phyloP scores from a whole-genome alignment of 352 stramenopile species.

The Saprolegnia diclina region DNA sequence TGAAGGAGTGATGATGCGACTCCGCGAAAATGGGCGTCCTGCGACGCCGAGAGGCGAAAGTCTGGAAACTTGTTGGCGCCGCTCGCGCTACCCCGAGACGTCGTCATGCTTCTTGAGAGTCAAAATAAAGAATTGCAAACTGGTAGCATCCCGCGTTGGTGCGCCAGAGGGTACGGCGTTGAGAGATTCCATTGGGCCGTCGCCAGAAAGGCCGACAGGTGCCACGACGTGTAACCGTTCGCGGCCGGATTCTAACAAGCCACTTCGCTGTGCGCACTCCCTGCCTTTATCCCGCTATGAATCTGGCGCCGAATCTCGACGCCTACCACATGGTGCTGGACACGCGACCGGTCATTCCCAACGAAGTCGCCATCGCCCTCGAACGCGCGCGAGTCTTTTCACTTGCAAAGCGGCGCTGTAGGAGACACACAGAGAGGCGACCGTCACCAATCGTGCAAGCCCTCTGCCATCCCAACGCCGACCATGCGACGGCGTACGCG shows the following conservation, averaged over 20 bases:
- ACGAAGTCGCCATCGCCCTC: no score
- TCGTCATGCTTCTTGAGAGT: not conserved
- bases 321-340: not conserved
- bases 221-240: constrained; percentile 2
- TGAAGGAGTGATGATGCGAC: constrained; percentile 4
- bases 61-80: constrained; percentile 12
- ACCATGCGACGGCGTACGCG: not conserved
- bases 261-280: not conserved
- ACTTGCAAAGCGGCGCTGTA: no score
- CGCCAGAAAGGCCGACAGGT: no score
- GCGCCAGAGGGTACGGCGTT: no score
- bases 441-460: no score
- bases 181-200: no score
- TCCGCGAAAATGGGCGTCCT: not conserved
- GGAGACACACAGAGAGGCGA: no score
- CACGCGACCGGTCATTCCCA: not conserved
- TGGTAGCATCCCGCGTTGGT: not conserved
- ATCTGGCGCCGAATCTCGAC: constrained; percentile 10
- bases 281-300: not conserved
- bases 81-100: not conserved
- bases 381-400: no score
- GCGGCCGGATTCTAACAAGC: constrained; percentile 4
- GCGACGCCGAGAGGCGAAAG: not conserved
- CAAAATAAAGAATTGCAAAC: constrained; percentile 7
- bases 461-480: no score